Evolutionary conservation across 805 yeast genomes (phyloP), one percentile per base, ranked within the genome.

Genomic region (Hanseniaspora nectarophila): DNA sequence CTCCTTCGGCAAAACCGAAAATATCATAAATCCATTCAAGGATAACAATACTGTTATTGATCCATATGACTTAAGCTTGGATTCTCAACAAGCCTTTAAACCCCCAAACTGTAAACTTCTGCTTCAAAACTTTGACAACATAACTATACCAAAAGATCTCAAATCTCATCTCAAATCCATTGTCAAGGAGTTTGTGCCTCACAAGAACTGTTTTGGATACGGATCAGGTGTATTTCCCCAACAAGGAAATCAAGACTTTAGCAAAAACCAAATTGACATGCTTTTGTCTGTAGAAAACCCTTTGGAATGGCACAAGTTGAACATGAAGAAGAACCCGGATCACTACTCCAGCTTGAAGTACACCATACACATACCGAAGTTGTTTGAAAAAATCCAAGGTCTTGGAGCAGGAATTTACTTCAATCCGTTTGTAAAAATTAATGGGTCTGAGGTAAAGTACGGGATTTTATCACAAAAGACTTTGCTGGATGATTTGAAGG

Each of bases 401-500:
- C 57, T 76, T 18, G 96, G 95, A 1, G 92, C 95, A 0, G 96
- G 97, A 7, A 83, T 90, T 3, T 92, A 90, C 65, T 92, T 86
- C 71, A 92, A 92, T 62, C 97, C 98, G 3, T 92, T 76, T 65
- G 87, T 85, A 6, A 72, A 75, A 43, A 72, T 88, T 51, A 72
- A 75, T 51, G 77, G 79, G 9, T 66, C 71, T 34, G 63, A 75
- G 48, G 77, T 90, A 43, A 92, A 92, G 63, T 92, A 92, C 62
- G 98, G 98, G 13, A 81, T 88, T 12, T 82, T 88, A 1, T 79
- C 86, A 4, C 71, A 76, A 56, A 74, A 76, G 21, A 73, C 73
- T 9, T 67, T 86, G 20, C 66, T 80, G 35, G 70, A 70, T 34
- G 98, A 92, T 67, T 68, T 92, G 26, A 70, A 77, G n/a, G 77